Evolutionary conservation across 257 asterid genomes (phyloP), one percentile per base, ranked within the genome.

Genomic region (Orobanche coerulescens): DNA sequence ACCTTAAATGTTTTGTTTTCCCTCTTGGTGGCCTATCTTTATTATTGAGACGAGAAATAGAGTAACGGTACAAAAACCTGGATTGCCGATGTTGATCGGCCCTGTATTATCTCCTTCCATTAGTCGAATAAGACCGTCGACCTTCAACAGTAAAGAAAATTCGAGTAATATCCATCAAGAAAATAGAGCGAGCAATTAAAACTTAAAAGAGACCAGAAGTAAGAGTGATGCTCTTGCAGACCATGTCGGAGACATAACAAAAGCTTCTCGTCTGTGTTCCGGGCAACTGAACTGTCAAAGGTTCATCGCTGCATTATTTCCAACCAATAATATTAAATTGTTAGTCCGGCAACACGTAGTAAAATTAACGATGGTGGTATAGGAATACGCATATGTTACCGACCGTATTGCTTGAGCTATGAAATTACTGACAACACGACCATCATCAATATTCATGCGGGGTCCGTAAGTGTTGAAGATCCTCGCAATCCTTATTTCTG

Each of bases 401-500:
- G 78, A 90, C 98, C 98, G 94, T 60, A 91, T 78, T n/a, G 96
- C 97, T 72, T 91, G 97, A 60, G 96, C 97, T 18, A 91, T 82
- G 83, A 91, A 91, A 70, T 91, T 91, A 68, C 96, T 91, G 70
- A 91, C 97, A 34, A 91, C 98, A 12, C 96, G 95, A 19, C 96
- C 96, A 71, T 91, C 98, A 20, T 91, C 98, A 26, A 91, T 91
- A 67, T 88, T 91, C 98, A 91, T 91, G n/a, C 98, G 85, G 14
- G 98, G 98, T 13, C 98, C 98, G 46, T 91, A 91, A 6, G 98
- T 91, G 80, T 91, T 91, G 77, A 91, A 91, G 75, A 91, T 91
- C 80, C 98, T 84, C 18, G 98, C 98, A 52, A 91, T 88, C 62
- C 98, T 83, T 57, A 91, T 91, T 76, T 91, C 98, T 91, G 86